These are phyloP conservation scores for Cokeromyces recurvatus DNA, from an alignment of 371 early-diverging fungal genomes.

Conservation along the genomic window DNA sequence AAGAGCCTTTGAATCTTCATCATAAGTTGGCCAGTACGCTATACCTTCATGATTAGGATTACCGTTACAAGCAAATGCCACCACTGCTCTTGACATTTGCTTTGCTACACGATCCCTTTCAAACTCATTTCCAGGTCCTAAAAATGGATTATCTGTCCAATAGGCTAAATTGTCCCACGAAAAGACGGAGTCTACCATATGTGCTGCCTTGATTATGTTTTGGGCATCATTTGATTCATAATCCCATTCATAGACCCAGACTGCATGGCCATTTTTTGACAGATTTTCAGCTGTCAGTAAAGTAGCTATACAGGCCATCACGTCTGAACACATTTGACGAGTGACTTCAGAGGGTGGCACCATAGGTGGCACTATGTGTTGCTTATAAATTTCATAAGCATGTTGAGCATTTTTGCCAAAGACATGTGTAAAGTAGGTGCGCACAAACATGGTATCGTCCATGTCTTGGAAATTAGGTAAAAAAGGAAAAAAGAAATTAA, in stretches of 20 bases:
- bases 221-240: conserved; percentile 32
- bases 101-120: conserved; percentile 34
- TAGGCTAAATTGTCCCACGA: conserved; percentile 33
- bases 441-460: conserved; percentile 30
- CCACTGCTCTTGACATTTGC: conserved; percentile 23
- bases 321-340: conserved; percentile 37
- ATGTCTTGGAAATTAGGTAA: conserved; percentile 31
- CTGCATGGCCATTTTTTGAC: conserved; percentile 17
- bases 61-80: conserved; percentile 22
- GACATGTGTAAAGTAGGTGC: conserved; percentile 30
- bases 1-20: conserved; percentile 13
- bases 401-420: conserved; percentile 27
- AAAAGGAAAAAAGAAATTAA: conserved; percentile 35
- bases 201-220: conserved; percentile 36
- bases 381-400: conserved; percentile 31
- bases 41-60: conserved; percentile 27
- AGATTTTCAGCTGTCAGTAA: conserved; percentile 24
- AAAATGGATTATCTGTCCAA: conserved; percentile 33
- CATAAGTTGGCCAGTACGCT: conserved; percentile 26
- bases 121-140: conserved; percentile 27
- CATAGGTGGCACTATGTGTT: conserved; percentile 23
- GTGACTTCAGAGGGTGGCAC: conserved; percentile 31
- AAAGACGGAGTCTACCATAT: conserved; percentile 39
- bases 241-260: conserved; percentile 33
- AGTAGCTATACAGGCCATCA: conserved; percentile 30